These are phyloP conservation scores for Cercospora zeina DNA, from an alignment of 2,329 filamentous ascomycete genomes.

Conservation along the genomic window DNA sequence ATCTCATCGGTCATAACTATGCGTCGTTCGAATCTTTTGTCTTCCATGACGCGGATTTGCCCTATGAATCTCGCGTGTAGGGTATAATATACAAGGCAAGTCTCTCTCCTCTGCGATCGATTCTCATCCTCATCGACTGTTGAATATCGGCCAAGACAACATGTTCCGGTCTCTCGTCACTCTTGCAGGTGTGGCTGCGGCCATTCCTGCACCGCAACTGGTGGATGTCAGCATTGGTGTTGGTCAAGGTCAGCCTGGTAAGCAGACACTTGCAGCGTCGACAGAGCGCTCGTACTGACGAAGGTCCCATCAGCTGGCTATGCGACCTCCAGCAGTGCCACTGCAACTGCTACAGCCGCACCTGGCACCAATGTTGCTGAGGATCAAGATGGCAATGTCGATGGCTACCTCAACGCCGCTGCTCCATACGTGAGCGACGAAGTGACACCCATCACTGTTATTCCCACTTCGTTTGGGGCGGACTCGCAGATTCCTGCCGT, in stretches of 20 bases:
- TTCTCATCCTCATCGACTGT: conserved; percentile 1
- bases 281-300: background rate
- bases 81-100: conserved; percentile 3
- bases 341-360: conserved; percentile 8
- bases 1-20: conserved; percentile 5
- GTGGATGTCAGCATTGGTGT: background rate
- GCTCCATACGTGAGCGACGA: conserved; percentile 45
- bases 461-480: conserved; percentile 48
- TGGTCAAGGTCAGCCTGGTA: background rate
- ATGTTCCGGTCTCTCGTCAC: conserved; percentile 19
- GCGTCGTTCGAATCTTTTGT: background rate
- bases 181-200: conserved; percentile 20
- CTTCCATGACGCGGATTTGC: conserved; percentile 3
- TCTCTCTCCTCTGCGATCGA: background rate
- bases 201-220: conserved; percentile 21
- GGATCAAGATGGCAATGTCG: conserved; percentile 34
- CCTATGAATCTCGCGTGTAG: background rate
- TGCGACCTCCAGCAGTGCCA: background rate
- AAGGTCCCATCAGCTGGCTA: background rate
- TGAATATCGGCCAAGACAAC: conserved; percentile 11
- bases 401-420: conserved; percentile 50
- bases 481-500: conserved; percentile 48
- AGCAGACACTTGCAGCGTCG: background rate
- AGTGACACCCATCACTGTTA: conserved; percentile 38
- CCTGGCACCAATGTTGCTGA: conserved; percentile 23